These are phyloP conservation scores for Penicillium occitanis DNA, from an alignment of 2,329 filamentous ascomycete genomes.

Conservation along the genomic window DNA sequence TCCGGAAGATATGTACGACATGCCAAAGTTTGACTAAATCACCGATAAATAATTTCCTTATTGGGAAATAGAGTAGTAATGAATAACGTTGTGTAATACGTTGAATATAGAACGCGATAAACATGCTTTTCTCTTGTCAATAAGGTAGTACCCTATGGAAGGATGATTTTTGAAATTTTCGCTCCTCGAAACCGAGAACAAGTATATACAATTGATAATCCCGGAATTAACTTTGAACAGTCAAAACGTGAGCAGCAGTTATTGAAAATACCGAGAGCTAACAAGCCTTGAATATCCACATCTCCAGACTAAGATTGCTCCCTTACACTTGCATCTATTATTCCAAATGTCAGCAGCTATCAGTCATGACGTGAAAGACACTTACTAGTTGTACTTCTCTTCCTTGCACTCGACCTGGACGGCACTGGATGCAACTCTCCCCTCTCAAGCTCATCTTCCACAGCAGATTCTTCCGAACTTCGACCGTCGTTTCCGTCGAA, in stretches of 20 bases:
- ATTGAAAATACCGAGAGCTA: background rate
- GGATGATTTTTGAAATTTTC: background rate
- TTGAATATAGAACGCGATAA: background rate
- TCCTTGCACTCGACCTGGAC: constrained; percentile 18
- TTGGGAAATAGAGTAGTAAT: background rate
- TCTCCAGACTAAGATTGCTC: background rate
- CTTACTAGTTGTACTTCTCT: constrained; percentile 19
- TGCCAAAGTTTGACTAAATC: constrained; percentile 42
- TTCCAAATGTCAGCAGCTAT: background rate
- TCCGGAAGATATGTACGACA: constrained; percentile 54
- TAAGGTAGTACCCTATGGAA: background rate
- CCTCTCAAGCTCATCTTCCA: constrained; percentile 43
- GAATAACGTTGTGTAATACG: background rate
- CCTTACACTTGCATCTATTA: background rate
- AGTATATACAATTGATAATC: background rate
- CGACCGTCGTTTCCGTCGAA: constrained; percentile 23
- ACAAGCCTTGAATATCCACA: background rate
- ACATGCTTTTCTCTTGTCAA: background rate
- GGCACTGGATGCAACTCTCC: constrained; percentile 41
- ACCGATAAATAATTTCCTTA: background rate
- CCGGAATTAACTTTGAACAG: background rate
- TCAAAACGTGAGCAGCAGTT: background rate
- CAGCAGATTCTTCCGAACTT: constrained; percentile 28
- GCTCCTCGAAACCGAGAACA: background rate
- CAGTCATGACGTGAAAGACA: background rate